Evolutionary conservation across 2,329 filamentous ascomycete genomes (phyloP), one percentile per base, ranked within the genome.

Genomic region (Colletotrichum sp.): DNA sequence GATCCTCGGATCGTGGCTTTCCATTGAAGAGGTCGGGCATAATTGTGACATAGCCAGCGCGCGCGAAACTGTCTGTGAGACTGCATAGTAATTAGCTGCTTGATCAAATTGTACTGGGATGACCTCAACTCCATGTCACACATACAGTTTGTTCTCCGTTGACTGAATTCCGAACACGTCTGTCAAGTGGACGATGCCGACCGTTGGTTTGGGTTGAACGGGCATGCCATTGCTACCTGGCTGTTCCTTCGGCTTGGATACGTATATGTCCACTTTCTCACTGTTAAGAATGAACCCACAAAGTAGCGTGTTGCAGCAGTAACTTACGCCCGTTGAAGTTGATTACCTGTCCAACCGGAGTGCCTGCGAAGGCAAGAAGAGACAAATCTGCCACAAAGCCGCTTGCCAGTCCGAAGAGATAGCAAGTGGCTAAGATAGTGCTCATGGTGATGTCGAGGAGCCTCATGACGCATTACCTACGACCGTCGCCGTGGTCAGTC

Each of bases 11-110:
- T 70, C 92, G 86, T 16, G 90, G 84, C 70, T 91, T 87, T 76
- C 90, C 91, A 74, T 88, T 83, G 86, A 94, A 94, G 64, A 94
- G 86, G 81, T 94, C 93, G 2, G 93, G 93, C 74, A 93, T 88
- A 62, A 93, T 85, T 73, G 89, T 88, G 64, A 93, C 87, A 84
- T 94, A 94, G 78, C 93, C 93, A 78, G 91, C 91, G 75, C 89
- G 88, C 62, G 93, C 93, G 82, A 91, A 93, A 79, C 91, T 88
- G 85, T 94, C 93, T 79, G 92, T 93, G 74, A 94, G 80, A 2
- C 81, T 83, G 30, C 9, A 4, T 2, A 0, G 22, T 4, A 8
- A 16, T 12, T 18, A 22, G 30, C 10, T 30, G 2, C 7, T 18
- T 12, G 7, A 36, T 9, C 12, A 34, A 9, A 67, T n/a, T 18